A percentile compares a stretch with the other conserved stretches of the same genome.
Evolutionary conservation across 1,139 yeast species (phyloP).

Genomic region (Eremothecium sinecaudum): DNA sequence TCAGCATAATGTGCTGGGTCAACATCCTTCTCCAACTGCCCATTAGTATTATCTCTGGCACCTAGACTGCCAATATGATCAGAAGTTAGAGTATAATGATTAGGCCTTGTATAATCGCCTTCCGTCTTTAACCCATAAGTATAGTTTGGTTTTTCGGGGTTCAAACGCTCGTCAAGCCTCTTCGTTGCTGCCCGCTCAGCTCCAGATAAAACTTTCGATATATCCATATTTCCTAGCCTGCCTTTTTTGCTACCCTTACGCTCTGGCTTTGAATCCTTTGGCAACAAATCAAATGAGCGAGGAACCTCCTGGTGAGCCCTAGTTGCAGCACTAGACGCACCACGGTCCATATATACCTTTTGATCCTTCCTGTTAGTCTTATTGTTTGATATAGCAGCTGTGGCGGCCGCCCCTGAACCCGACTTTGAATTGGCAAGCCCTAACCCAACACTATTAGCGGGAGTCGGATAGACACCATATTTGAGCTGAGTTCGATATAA

Average conservation of each 20-base stretch:
- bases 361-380: slow-evolving; percentile 57
- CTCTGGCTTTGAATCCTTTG: slow-evolving; percentile 1
- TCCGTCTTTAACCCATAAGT: slow-evolving; percentile 18
- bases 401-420: slow-evolving; percentile 71
- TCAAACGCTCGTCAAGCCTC: slow-evolving; percentile 20
- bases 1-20: slow-evolving; percentile 10
- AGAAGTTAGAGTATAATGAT: slow-evolving; percentile 7
- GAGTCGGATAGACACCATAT: slow-evolving; percentile 65
- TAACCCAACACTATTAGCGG: slow-evolving; percentile 48
- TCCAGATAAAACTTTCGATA: slow-evolving; percentile 24
- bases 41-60: slow-evolving; percentile 14
- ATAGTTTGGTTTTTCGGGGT: slow-evolving; percentile 21
- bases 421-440: slow-evolving; percentile 46
- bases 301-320: slow-evolving; percentile 9
- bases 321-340: slow-evolving; percentile 28
- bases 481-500: slow-evolving; percentile 66
- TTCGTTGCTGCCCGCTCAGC: slow-evolving; percentile 27
- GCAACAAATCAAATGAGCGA: slow-evolving; percentile 4
- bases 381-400: slow-evolving; percentile 59
- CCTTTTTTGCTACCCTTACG: slow-evolving; percentile 7
- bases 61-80: not conserved
- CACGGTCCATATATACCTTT: slow-evolving; percentile 44
- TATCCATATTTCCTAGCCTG: slow-evolving; percentile 19
- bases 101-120: too few species aligned
- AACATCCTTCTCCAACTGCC: slow-evolving; percentile 12